phyloP scores from a whole-genome alignment of 495 filamentous ascomycete species.

The Aspergillus sclerotiicarbonarius region DNA sequence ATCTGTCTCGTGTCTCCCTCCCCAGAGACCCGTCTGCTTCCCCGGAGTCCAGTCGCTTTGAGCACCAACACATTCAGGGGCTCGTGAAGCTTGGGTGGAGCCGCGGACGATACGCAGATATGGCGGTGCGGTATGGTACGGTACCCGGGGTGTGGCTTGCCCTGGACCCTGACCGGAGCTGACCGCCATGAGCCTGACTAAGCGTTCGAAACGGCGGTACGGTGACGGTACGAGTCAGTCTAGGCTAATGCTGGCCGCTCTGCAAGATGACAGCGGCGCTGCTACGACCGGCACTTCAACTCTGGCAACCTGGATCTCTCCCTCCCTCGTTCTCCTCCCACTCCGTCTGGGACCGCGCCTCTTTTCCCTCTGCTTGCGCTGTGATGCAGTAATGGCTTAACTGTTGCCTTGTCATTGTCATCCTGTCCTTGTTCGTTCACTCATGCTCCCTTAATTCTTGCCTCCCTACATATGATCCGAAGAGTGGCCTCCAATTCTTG shows the following conservation, averaged over 20 bases:
- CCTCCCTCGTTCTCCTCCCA: background rate
- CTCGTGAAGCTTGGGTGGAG: conserved; percentile 1
- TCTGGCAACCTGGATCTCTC: background rate
- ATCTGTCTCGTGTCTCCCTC: too few species aligned
- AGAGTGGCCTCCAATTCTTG: conserved; percentile 15
- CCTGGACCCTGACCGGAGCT: background rate
- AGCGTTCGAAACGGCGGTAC: background rate
- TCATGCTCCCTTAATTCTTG: conserved; percentile 13
- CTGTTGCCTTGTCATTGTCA: conserved; percentile 8
- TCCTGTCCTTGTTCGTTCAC: conserved; percentile 18
- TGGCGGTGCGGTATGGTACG: conserved; percentile 10
- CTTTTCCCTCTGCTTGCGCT: conserved; percentile 8
- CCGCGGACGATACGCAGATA: background rate
- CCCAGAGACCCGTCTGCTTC: background rate
- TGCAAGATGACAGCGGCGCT: conserved; percentile 11
- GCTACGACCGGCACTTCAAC: background rate
- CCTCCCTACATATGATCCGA: conserved; percentile 11
- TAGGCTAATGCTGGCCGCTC: conserved; percentile 6
- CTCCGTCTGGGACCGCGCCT: background rate
- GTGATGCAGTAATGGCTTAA: conserved; percentile 17
- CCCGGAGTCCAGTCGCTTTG: background rate
- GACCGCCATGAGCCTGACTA: background rate
- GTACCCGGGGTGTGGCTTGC: conserved; percentile 5
- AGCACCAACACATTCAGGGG: background rate
- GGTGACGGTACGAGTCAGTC: conserved; percentile 1